Evolutionary conservation across 768 basidiomycete genomes (phyloP).

Genomic region (Collybia sordida): DNA sequence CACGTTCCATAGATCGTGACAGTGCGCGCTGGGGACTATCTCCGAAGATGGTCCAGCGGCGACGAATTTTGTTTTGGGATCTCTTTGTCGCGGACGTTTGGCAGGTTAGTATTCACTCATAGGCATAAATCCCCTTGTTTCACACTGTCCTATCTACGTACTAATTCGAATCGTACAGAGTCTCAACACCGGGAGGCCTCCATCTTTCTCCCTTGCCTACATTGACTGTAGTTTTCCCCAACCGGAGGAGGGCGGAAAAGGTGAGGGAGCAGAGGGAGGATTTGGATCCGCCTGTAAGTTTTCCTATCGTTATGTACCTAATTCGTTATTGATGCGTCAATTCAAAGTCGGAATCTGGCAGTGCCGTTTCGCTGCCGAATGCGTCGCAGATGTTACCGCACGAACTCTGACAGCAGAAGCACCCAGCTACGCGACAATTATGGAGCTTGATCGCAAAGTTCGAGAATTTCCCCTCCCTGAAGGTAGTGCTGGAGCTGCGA

Average conservation of each 20-base stretch:
- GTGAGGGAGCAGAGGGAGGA: slow-evolving; percentile 21
- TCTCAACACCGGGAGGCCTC: slow-evolving; percentile 69
- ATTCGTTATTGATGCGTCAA: not conserved
- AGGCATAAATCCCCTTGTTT: not conserved
- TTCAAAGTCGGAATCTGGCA: slow-evolving; percentile 57
- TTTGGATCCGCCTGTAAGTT: slow-evolving; percentile 33
- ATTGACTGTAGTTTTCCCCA: slow-evolving; percentile 66
- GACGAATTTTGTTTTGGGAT: slow-evolving; percentile 77
- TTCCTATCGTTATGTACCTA: not conserved
- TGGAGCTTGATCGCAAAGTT: slow-evolving; percentile 68
- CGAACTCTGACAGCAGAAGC: slow-evolving; percentile 64
- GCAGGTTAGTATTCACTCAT: slow-evolving; percentile 41
- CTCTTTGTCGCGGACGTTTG: slow-evolving; percentile 71
- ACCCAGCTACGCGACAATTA: slow-evolving; percentile 61
- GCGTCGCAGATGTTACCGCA: slow-evolving; percentile 61
- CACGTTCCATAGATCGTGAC: slow-evolving; percentile 52
- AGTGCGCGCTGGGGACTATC: slow-evolving; percentile 64
- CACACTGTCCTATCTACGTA: not conserved
- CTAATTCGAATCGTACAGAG: slow-evolving; percentile 38
- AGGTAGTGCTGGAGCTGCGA: slow-evolving; percentile 5
- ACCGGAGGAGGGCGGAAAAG: slow-evolving; percentile 24
- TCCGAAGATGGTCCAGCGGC: slow-evolving; percentile 59
- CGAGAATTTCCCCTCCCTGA: slow-evolving; percentile 47
- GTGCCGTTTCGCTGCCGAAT: slow-evolving; percentile 64
- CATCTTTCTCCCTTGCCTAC: slow-evolving; percentile 62